Base-by-base conservation (phyloP, 2,329 filamentous ascomycete species). In the Pleoardoris graminearum region DNA sequence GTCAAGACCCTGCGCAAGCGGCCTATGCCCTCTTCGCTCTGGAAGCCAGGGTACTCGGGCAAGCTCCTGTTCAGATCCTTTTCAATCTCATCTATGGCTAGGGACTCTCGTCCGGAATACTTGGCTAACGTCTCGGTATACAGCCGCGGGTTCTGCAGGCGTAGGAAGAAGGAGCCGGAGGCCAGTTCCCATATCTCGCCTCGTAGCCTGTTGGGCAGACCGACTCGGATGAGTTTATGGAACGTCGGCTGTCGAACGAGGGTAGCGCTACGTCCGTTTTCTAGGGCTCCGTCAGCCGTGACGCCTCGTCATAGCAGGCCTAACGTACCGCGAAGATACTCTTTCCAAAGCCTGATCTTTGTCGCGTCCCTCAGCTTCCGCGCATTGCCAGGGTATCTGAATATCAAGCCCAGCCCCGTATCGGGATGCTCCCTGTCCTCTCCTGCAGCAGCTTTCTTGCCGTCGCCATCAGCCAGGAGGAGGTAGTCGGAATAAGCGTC, bases 71-170 rank as follows among this genome's bases (percentile, higher is more conserved):
- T 99, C 44, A 99, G 77, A 70, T 99, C 94, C 75, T 99, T 99
- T 71, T 99, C 94, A 60, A 99, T 99, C 79, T 99, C 94, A 71
- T 99, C 94, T 63, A 97, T 97, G 38, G 94, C 94, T 55, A 99
- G 82, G 10, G 93, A 97, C 61, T 95, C 90, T 68, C 88, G 84
- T 7, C 94, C 94, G 6, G 88, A 84, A 63, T 88, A 92, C 68
- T 94, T 93, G 46, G 84, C 80, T 38, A 99, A 78, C 0, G 92
- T 97, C 52, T 99, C 90, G 38, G 82, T 78, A 67, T 93, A 99
- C 4, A 93, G 78, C 10, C 85, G 89, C 1, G 94, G 94, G 53
- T 89, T 90, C 67, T 96, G 89, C 12, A 99, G 81, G 23, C 93
- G 86, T 53, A 96, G 79, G 71, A 92, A 97, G 57, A 97, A 82